phyloP scores from a whole-genome alignment of 2,329 filamentous ascomycete species.

The Gnomoniopsis smithogilvyi region DNA sequence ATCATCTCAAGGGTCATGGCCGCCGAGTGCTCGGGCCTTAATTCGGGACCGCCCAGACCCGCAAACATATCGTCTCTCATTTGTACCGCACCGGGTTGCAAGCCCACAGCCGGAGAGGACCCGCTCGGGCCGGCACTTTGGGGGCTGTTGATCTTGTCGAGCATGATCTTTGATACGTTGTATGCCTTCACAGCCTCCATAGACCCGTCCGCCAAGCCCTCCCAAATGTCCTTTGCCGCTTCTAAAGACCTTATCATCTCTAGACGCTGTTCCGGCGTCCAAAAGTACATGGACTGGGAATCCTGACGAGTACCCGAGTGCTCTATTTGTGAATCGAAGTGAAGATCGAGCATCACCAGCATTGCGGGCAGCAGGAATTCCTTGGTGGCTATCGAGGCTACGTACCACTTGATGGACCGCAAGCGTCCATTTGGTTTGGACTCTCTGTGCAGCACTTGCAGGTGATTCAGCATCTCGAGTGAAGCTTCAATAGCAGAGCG shows the following conservation, averaged over 20 bases:
- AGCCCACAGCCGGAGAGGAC: slow-evolving; percentile 7
- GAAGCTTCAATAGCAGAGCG: slow-evolving; percentile 83
- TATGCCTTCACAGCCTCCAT: slow-evolving; percentile 90
- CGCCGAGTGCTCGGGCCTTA: slow-evolving; percentile 38
- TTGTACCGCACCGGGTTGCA: slow-evolving; percentile 16
- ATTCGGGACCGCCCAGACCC: slow-evolving; percentile 19
- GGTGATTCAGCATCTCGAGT: slow-evolving; percentile 74
- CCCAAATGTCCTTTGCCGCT: slow-evolving; percentile 75
- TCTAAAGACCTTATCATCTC: slow-evolving; percentile 78
- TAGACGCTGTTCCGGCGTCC: slow-evolving; percentile 58
- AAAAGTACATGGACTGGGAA: slow-evolving; percentile 48
- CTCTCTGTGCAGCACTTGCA: slow-evolving; percentile 73
- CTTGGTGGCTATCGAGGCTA: slow-evolving; percentile 74
- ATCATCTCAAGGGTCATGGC: slow-evolving; percentile 41
- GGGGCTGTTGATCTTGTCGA: slow-evolving; percentile 68
- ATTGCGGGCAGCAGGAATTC: slow-evolving; percentile 87
- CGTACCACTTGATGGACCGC: slow-evolving; percentile 71
- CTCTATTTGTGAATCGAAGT: slow-evolving; percentile 59
- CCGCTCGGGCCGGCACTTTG: slow-evolving; percentile 20
- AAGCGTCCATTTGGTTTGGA: slow-evolving; percentile 69
- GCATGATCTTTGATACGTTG: slow-evolving; percentile 76
- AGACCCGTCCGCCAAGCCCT: slow-evolving; percentile 69
- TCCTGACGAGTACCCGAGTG: slow-evolving; percentile 36
- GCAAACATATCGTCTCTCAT: slow-evolving; percentile 26
- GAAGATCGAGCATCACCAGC: slow-evolving; percentile 78